A percentile compares a stretch with the other conserved stretches of the same genome.
Conservation (phyloP, 2,329 filamentous ascomycete species). For the Daldinia sp. region DNA sequence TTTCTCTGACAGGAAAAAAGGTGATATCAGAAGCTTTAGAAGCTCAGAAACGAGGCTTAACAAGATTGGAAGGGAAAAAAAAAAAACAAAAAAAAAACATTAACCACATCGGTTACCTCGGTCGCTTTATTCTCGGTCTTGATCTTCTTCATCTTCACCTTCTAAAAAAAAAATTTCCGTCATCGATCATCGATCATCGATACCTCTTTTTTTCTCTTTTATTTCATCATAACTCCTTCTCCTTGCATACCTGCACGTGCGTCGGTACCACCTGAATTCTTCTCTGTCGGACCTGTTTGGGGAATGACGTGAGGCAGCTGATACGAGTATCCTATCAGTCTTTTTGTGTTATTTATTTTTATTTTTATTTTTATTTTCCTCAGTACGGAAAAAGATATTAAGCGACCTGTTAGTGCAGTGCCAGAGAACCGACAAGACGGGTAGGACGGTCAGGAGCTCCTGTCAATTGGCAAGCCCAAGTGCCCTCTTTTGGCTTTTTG, state of each 20-base stretch:
- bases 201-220: too few relatives aligned
- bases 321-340: not conserved
- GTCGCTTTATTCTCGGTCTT: constrained; percentile 6
- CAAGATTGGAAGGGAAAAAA: not conserved
- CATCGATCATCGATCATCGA: not conserved
- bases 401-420: constrained; percentile 13
- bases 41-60: not conserved
- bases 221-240: not conserved
- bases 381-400: constrained; percentile 6
- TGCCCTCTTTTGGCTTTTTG: not conserved
- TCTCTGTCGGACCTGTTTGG: constrained; percentile 5
- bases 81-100: not conserved
- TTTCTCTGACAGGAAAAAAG: constrained; percentile 17
- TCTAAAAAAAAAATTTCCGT: not conserved
- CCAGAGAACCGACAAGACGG: constrained; percentile 25
- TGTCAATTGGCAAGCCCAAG: constrained; percentile 18
- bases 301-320: constrained; percentile 8
- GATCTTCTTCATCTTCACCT: not conserved
- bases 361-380: not conserved
- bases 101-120: constrained; percentile 11
- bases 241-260: not conserved
- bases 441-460: constrained; percentile 11
- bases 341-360: not conserved
- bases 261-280: not conserved
- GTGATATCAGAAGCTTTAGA: constrained; percentile 33